These are phyloP conservation scores for Syzygium aqueum DNA, from an alignment of 345 rosid species.

Conservation along the genomic window DNA sequence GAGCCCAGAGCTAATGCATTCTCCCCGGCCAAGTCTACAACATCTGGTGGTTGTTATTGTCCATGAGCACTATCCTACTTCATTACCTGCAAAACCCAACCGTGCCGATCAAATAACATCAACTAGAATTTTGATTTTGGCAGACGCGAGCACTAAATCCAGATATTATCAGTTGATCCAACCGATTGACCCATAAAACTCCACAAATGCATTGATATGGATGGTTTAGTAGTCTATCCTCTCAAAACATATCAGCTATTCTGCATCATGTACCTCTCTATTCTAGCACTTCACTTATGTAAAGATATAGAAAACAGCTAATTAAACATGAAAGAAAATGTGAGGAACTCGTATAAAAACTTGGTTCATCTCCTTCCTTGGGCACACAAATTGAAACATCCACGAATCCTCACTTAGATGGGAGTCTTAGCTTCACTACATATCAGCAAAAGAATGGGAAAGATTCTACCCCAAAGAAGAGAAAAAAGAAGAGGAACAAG, in stretches of 20 bases:
- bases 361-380: conserved; percentile 31
- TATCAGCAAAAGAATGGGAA: no score
- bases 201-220: no score
- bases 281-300: not conserved
- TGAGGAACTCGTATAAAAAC: conserved; percentile 25
- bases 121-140: not conserved
- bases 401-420: conserved; percentile 40
- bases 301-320: not conserved
- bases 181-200: no score
- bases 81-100: conserved; percentile 23
- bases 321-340: not conserved
- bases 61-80: conserved; percentile 9
- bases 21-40: not conserved
- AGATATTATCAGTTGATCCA: no score
- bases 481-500: no score
- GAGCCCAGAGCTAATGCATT: not conserved
- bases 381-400: conserved; percentile 62
- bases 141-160: not conserved
- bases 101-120: not conserved
- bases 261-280: not conserved
- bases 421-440: no score
- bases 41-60: not conserved
- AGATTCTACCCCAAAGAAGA: no score
- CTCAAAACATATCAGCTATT: not conserved
- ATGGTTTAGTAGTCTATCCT: no score